Evolutionary conservation across 2,329 filamentous ascomycete genomes (phyloP), one percentile per base, ranked within the genome.

Genomic region (Alternaria longipes): DNA sequence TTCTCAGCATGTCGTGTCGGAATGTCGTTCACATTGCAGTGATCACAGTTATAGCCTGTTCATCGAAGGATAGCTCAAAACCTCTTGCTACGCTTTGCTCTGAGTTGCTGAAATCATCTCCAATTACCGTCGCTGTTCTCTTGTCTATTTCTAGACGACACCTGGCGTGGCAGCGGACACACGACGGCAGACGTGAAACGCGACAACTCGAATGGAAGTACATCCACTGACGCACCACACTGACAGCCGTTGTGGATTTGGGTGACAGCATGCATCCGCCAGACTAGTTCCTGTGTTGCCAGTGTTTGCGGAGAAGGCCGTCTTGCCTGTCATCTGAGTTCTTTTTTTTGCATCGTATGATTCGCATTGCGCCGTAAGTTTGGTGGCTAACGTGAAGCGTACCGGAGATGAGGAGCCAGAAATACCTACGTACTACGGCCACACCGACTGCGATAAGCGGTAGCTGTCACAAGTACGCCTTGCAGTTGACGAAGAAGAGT

Each of bases 401-500:
- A 22, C 56, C 51, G 44, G 44, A 40, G 30, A 59, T 45, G 41
- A 58, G 32, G 30, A 54, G 40, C 54, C 46, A 38, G 40, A 62
- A 55, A 64, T 49, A 56, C 50, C 5, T 53, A 12, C 8, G 28
- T 40, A 40, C 55, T 42, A 54, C 61, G 54, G 63, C 56, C 44
- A 60, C 56, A 54, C 60, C 52, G 59, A 59, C 61, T 47, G 54
- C 56, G 38, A 54, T 44, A 52, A 28, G 47, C 40, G 53, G 36
- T 45, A 30, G 54, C 44, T 65, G 60, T 62, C 56, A 64, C 68
- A 68, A 58, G 55, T 63, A 28, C 44, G 64, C 38, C 59, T 55
- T 57, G 54, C 49, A 28, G 36, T 61, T 44, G 54, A 54, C 41
- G 59, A 41, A 40, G 56, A 36, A 51, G 62, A 60, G 62, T 65